These are phyloP conservation scores for Cucurbitaria berberidis DNA, from an alignment of 2,329 filamentous ascomycete species.

Conservation along the genomic window DNA sequence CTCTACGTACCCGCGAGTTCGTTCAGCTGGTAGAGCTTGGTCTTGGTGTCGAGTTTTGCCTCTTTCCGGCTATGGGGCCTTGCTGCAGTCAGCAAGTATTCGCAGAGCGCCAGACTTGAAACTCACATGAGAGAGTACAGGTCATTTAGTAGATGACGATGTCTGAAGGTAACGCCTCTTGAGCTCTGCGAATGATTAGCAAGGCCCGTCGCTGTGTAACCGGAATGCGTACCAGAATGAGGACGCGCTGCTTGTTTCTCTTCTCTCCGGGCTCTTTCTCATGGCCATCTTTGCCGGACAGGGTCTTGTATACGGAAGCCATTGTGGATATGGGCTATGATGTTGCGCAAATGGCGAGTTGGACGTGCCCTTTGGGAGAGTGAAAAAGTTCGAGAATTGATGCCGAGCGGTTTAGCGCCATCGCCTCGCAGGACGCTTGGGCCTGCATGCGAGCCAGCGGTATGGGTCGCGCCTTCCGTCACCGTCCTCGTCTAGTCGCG, in stretches of 20 bases:
- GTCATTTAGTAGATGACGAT: slow-evolving; percentile 91
- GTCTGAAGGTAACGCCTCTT: slow-evolving; percentile 90
- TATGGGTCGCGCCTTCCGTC: slow-evolving; percentile 32
- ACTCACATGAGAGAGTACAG: slow-evolving; percentile 75
- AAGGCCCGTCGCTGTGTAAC: slow-evolving; percentile 5
- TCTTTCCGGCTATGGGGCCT: slow-evolving; percentile 88
- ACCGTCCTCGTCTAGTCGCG: slow-evolving; percentile 19
- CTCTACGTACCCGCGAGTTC: slow-evolving; percentile 45
- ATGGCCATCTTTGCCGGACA: slow-evolving; percentile 53
- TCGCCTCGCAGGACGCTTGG: slow-evolving; percentile 15
- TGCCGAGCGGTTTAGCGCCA: slow-evolving; percentile 31
- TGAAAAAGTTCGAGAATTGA: slow-evolving; percentile 35
- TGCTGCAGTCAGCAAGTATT: slow-evolving; percentile 10
- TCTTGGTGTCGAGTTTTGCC: slow-evolving; percentile 96
- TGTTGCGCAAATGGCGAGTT: slow-evolving; percentile 18
- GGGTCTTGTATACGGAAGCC: slow-evolving; percentile 64
- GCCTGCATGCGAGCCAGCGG: slow-evolving; percentile 11
- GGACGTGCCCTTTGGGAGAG: slow-evolving; percentile 20
- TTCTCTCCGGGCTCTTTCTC: slow-evolving; percentile 42
- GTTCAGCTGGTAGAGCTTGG: slow-evolving; percentile 66
- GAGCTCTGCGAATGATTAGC: slow-evolving; percentile 63
- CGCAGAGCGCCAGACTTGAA: too few species aligned
- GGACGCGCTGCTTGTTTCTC: slow-evolving; percentile 66
- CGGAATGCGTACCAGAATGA: slow-evolving; percentile 67
- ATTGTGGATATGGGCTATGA: slow-evolving; percentile 46